These are phyloP conservation scores for Sporothrix variecibatus DNA, from an alignment of 2,329 filamentous ascomycete species.

Conservation along the genomic window DNA sequence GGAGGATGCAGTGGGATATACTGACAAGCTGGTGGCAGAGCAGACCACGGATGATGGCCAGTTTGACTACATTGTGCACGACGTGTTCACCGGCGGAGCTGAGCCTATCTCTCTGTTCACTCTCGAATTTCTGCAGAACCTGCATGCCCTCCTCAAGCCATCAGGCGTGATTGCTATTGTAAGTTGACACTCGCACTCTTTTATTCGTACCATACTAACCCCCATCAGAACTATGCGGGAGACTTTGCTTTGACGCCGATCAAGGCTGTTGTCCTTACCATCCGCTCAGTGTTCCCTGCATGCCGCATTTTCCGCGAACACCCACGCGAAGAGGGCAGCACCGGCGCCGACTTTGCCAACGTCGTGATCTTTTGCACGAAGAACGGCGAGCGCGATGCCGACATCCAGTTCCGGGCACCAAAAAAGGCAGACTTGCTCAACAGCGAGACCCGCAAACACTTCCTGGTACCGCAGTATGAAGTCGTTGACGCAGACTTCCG, in stretches of 20 bases:
- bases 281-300: slow-evolving; percentile 77
- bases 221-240: slow-evolving; percentile 84
- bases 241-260: slow-evolving; percentile 78
- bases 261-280: slow-evolving; percentile 77
- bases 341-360: slow-evolving; percentile 79
- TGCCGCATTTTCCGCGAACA: slow-evolving; percentile 90
- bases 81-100: slow-evolving; percentile 95
- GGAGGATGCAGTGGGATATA: slow-evolving; percentile 76
- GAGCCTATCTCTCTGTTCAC: slow-evolving; percentile 91
- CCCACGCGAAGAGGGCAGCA: slow-evolving; percentile 51
- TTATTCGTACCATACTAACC: not conserved
- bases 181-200: slow-evolving; percentile 40
- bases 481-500: slow-evolving; percentile 56
- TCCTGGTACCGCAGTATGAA: slow-evolving; percentile 72
- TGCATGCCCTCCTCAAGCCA: slow-evolving; percentile 70
- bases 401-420: slow-evolving; percentile 63
- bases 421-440: slow-evolving; percentile 67
- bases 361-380: slow-evolving; percentile 94
- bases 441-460: slow-evolving; percentile 69
- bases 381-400: slow-evolving; percentile 44
- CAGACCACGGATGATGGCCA: slow-evolving; percentile 40
- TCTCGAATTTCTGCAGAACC: slow-evolving; percentile 72
- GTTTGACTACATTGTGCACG: slow-evolving; percentile 94
- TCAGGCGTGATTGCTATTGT: slow-evolving; percentile 87
- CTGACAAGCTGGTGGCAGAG: slow-evolving; percentile 44